A percentile compares a stretch with the other conserved stretches of the same genome.
phyloP scores from a whole-genome alignment of 176 grass and related monocot genomes.

The Saccharum spontaneum region DNA sequence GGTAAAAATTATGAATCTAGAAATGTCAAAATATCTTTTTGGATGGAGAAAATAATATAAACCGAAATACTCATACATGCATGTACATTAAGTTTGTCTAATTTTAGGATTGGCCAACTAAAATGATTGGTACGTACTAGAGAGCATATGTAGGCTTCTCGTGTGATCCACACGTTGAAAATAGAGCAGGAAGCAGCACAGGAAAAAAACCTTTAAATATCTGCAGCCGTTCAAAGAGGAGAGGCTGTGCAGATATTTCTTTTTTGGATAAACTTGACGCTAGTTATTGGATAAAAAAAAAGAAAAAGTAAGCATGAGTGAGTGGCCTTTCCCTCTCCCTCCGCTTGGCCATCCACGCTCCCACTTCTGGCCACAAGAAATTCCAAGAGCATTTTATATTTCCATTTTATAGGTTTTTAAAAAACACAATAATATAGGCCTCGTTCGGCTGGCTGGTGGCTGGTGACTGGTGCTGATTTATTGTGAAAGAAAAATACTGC shows the following conservation, averaged over 20 bases:
- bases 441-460: no score
- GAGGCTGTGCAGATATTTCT: constrained; percentile 12
- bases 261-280: not conserved
- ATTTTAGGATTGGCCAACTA: not conserved
- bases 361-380: not conserved
- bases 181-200: not conserved
- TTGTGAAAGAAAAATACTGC: no score
- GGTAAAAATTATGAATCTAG: no score
- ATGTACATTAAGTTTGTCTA: not conserved
- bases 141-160: not conserved
- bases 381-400: not conserved
- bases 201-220: not conserved
- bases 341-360: not conserved
- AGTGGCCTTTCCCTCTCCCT: not conserved
- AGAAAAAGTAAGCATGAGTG: not conserved
- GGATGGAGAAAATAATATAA: no score
- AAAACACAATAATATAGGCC: not conserved
- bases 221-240: not conserved
- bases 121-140: not conserved
- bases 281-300: no score
- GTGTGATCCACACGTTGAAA: not conserved
- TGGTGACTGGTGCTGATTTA: no score
- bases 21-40: no score
- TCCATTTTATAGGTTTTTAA: no score
- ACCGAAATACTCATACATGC: no score